Percentiles rank a stretch among this genome's conserved stretches.
Evolutionary conservation across 2,329 filamentous ascomycete genomes (phyloP).

Genomic region (Aureobasidium mangrovei): DNA sequence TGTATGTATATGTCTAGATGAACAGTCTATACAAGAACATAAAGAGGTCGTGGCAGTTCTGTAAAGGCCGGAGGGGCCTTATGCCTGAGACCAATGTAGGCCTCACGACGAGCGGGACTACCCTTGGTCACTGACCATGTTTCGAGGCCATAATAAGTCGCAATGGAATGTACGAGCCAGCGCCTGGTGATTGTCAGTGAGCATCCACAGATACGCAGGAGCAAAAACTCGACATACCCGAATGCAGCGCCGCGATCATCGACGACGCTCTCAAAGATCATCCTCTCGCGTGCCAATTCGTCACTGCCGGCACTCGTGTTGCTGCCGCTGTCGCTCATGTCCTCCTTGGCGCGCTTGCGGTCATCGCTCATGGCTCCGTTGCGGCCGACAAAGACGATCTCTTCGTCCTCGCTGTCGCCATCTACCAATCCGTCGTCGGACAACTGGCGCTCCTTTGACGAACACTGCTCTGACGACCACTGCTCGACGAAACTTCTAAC

Average conservation of each 20-base stretch:
- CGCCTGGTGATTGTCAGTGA: constrained; percentile 45
- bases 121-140: constrained; percentile 72
- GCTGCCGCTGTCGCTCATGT: constrained; percentile 19
- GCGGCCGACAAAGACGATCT: constrained; percentile 81
- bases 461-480: constrained; percentile 48
- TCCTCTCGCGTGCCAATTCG: constrained; percentile 49
- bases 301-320: constrained; percentile 24
- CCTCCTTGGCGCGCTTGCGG: constrained; percentile 43
- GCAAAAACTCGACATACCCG: constrained; percentile 50
- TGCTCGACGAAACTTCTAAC: constrained; percentile 64
- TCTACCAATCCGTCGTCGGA: constrained; percentile 37
- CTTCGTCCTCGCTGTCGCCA: constrained; percentile 59
- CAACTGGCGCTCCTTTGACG: constrained; percentile 44
- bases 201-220: neutral
- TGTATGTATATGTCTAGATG: neutral
- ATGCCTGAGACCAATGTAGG: constrained; percentile 66
- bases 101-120: constrained; percentile 63
- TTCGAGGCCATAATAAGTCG: constrained; percentile 79
- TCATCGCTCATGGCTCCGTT: constrained; percentile 56
- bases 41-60: constrained; percentile 54
- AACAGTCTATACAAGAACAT: constrained; percentile 41
- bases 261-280: constrained; percentile 73
- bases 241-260: constrained; percentile 71
- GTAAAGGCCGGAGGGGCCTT: constrained; percentile 28
- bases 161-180: constrained; percentile 89